Conservation (phyloP, 2,329 filamentous ascomycete genomes). For the Knufia petricola region DNA sequence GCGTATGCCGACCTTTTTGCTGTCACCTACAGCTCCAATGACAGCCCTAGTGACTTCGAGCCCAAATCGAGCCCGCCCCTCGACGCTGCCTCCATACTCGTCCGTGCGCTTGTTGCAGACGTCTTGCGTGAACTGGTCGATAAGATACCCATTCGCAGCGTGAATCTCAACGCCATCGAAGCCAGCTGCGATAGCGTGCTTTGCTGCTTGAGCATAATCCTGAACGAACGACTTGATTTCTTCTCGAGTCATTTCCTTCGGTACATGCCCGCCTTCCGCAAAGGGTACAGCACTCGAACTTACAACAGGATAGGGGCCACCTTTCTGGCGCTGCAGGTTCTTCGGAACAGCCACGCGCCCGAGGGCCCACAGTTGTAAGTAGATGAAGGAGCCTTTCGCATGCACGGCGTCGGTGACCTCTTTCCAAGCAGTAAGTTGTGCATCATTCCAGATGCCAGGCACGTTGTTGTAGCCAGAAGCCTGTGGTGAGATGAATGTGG, state of each 20-base stretch:
- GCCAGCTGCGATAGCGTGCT: constrained; percentile 45
- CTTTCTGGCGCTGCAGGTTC: neutral
- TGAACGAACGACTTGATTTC: constrained; percentile 35
- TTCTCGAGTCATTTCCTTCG: constrained; percentile 26
- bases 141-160: constrained; percentile 42
- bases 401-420: constrained; percentile 43
- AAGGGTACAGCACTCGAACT: constrained; percentile 10
- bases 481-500: constrained; percentile 4
- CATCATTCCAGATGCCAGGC: constrained; percentile 13
- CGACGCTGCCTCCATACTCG: constrained; percentile 41
- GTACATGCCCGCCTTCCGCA: constrained; percentile 14
- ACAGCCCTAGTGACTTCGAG: constrained; percentile 42
- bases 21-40: constrained; percentile 33
- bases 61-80: constrained; percentile 45
- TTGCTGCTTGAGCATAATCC: constrained; percentile 39
- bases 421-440: constrained; percentile 43
- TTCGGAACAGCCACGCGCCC: constrained; percentile 29
- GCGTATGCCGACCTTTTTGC: constrained; percentile 37
- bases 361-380: constrained; percentile 34
- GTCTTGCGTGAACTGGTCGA: constrained; percentile 43
- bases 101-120: constrained; percentile 41
- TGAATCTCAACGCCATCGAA: constrained; percentile 47
- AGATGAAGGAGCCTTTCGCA: constrained; percentile 41
- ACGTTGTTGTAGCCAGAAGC: constrained; percentile 11
- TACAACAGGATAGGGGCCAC: constrained; percentile 1